Percentiles rank a stretch among this genome's conserved stretches.
Conservation (phyloP, 805 yeast species). For the Vanderwaltozyma verrucispora region DNA sequence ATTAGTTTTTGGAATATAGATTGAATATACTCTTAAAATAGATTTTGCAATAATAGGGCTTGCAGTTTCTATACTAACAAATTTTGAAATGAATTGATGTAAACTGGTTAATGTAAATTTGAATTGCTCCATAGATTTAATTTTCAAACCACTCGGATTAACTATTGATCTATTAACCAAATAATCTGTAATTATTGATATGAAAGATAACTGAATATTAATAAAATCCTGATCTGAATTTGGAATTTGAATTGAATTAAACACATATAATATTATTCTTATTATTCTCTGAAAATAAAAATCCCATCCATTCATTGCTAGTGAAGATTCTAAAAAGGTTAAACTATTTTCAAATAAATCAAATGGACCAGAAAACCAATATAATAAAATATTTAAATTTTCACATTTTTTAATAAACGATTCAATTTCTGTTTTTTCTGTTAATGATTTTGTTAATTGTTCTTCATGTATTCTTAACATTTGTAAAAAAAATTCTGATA, state of each 20-base stretch:
- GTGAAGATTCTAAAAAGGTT: constrained; percentile 10
- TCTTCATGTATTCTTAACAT: constrained; percentile 6
- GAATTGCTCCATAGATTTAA: constrained; percentile 9
- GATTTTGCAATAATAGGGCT: constrained; percentile 11
- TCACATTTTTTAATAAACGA: constrained; percentile 7
- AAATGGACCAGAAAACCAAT: constrained; percentile 14
- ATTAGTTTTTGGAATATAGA: constrained; percentile 7
- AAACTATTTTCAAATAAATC: constrained; percentile 9
- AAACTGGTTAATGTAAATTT: constrained; percentile 12
- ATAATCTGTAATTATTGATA: constrained; percentile 11
- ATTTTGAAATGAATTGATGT: constrained; percentile 7
- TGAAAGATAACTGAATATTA: constrained; percentile 10
- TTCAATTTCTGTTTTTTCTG: constrained; percentile 6
- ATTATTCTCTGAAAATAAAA: constrained; percentile 18
- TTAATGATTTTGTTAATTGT: constrained; percentile 6
- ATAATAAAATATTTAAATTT: constrained; percentile 13
- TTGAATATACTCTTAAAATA: constrained; percentile 16
- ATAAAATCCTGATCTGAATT: constrained; percentile 1
- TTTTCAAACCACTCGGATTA: background rate
- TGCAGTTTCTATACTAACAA: background rate
- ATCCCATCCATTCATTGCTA: constrained; percentile 17
- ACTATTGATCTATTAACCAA: constrained; percentile 5
- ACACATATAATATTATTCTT: constrained; percentile 18
- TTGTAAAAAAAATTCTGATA: constrained; percentile 5
- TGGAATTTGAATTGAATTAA: constrained; percentile 10